Base-by-base conservation (phyloP, 768 basidiomycete genomes). In the Boletus coccyginus region DNA sequence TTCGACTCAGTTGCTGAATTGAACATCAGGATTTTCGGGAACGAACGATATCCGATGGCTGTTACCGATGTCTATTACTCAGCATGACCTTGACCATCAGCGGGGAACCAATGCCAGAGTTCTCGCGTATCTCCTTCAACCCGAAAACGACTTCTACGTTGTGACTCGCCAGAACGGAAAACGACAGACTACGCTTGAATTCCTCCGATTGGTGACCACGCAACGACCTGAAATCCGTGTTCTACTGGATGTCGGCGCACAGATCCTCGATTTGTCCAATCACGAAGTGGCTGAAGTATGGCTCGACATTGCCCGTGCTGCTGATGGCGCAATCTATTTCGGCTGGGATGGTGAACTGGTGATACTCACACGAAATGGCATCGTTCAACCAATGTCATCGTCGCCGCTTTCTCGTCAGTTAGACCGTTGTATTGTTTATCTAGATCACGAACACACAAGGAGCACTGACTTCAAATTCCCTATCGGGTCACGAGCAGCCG, bases 171-270 rank as follows among this genome's bases (percentile, higher is more conserved):
- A 42, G 4, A 39, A 38, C 11, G 53, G 49, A 3, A 12, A 46
- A 24, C 33, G 53, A 36, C 27, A 43, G 24, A 45, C 24, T 3
- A 51, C 63, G 0, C 17, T 5, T 1, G 14, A 53, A 10, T 35
- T 68, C 47, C 55, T 80, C 31, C 27, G 57, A 3, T 44, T 65
- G 24, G 16, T 83, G 2, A 62, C 68, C 5, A 11, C 46, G 2
- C 71, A 78, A 55, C 48, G 48, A 0, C 75, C 75, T 0, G 59
- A 67, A 12, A 68, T 82, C 13, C 70, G 72, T 36, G 78, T 83
- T 14, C 62, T 83, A 21, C 63, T 83, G 4, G 82, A 84, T 50
- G 79, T 83, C 8, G 82, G 82, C 0, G 80, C 82, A 0, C 82
- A 83, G 59, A 77, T 83, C 53, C 70, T 83, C 5, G 81, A 83